Evolutionary conservation across 768 basidiomycete species (phyloP), one percentile per base, ranked within the genome.

Genomic region (Mycena sanguinolenta): DNA sequence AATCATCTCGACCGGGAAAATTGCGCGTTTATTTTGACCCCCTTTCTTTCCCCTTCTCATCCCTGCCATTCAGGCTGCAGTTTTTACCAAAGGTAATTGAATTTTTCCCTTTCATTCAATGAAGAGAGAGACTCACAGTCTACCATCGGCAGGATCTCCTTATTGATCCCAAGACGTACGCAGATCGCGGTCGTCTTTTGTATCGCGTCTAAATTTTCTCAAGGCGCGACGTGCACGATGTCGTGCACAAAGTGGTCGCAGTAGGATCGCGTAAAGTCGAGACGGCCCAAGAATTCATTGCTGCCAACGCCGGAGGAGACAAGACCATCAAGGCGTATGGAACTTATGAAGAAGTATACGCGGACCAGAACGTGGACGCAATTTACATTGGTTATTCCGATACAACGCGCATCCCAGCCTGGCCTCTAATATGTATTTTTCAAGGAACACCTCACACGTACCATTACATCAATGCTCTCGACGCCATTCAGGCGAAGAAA

Each of bases 401-500:
- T 25, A 16, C 19, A 17, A 27, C 25, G 19, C 44, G 7, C 38
- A 4, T 13, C 19, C 36, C 39, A n/a, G 34, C 21, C 7, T 13
- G 3, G 12, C 32, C 32, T 65, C 39, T 55, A 6, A 39, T 32
- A 36, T 25, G n/a, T n/a, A n/a, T n/a, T n/a, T 55, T 25, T 14
- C 36, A 23, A 91, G 94, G 93, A 10, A 95, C 95, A 3, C 96
- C 96, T 4, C 94, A 97, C 77, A 92, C 93, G 1, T 84, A 87
- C 69, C 96, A 97, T 82, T 94, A 95, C 78, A 83, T 84, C 69
- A 94, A 94, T 75, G 89, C 94, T 0, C 81, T 91, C 73, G 91
- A 88, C 65, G 92, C 93, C 10, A 88, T 97, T 75, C 87, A 88
- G 71, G 92, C 92, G 5, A 90, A 90, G 66, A 97, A 96, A 80